A percentile compares a stretch with the other conserved stretches of the same genome.
These are phyloP conservation scores for Penicillium nucicola DNA, from an alignment of 495 filamentous ascomycete species.

Conservation along the genomic window DNA sequence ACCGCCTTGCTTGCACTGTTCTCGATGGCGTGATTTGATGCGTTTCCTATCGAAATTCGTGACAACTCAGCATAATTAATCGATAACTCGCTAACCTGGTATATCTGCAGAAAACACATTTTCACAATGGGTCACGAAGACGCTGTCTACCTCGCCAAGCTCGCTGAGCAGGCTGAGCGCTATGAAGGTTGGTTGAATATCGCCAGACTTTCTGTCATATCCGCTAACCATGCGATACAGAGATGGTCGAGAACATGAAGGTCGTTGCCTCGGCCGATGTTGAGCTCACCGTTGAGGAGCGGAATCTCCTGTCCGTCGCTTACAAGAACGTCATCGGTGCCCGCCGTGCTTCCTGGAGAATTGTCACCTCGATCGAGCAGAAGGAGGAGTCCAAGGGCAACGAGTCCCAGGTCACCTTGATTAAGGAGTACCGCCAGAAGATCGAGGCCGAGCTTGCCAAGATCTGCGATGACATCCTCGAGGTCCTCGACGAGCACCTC, in stretches of 20 bases:
- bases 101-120: constrained; percentile 24
- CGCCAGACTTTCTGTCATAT: background rate
- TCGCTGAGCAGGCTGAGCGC: constrained; percentile 99
- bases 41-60: constrained; percentile 5
- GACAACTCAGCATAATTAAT: background rate
- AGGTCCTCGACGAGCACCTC: constrained; percentile 92
- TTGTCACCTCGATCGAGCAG: constrained; percentile 99
- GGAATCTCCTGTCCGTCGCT: constrained; percentile 97
- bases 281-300: constrained; percentile 98
- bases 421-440: constrained; percentile 99
- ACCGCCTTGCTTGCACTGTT: constrained; percentile 20
- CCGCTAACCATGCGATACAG: constrained; percentile 47
- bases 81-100: background rate
- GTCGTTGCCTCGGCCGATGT: constrained; percentile 91
- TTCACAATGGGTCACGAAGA: constrained; percentile 98
- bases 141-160: constrained; percentile 98
- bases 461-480: constrained; percentile 98
- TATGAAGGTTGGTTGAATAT: constrained; percentile 80
- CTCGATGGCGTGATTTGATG: constrained; percentile 26
- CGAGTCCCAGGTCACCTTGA: constrained; percentile 83
- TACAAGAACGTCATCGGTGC: constrained; percentile 99
- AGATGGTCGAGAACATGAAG: constrained; percentile 99
- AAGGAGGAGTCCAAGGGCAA: constrained; percentile 99
- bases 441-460: constrained; percentile 98
- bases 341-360: constrained; percentile 98